phyloP scores from a whole-genome alignment of 345 rosid genomes.

The Eutrema japonicum region DNA sequence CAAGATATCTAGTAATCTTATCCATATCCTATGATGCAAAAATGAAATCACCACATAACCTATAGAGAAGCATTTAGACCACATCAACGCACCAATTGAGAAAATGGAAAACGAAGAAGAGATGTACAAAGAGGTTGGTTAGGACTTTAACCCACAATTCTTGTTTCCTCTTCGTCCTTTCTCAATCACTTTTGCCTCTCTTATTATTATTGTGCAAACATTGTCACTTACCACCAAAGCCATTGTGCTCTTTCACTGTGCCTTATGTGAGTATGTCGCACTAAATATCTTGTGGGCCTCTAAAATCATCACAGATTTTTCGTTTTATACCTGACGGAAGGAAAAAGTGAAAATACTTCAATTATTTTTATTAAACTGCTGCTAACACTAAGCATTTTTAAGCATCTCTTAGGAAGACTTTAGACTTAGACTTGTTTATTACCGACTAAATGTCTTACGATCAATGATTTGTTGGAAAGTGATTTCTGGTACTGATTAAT shows the following conservation, averaged over 20 bases:
- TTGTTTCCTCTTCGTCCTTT: constrained; percentile 13
- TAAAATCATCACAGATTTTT: constrained; percentile 2
- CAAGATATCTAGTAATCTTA: not conserved
- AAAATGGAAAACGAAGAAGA: constrained; percentile 25
- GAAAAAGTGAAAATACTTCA: not conserved
- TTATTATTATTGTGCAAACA: constrained; percentile 38
- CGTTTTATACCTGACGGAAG: not conserved
- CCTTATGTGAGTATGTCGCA: constrained; percentile 9
- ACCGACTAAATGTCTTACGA: not conserved
- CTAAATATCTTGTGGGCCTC: constrained; percentile 28
- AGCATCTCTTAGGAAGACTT: not conserved
- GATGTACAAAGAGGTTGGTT: constrained; percentile 20
- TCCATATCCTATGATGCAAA: constrained; percentile 20
- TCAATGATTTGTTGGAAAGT: not conserved
- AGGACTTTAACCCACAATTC: constrained; percentile 15
- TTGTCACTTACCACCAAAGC: constrained; percentile 37
- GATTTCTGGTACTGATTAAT: not conserved
- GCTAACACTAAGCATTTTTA: not conserved
- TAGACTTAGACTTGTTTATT: not conserved
- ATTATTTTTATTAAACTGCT: not conserved
- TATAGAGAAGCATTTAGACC: not conserved
- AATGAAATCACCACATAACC: not conserved
- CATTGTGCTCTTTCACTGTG: constrained; percentile 35
- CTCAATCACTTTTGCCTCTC: constrained; percentile 17
- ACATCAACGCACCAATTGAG: constrained; percentile 26